phyloP scores from a whole-genome alignment of 2,329 filamentous ascomycete genomes.

The Aspergillus ochraceus region DNA sequence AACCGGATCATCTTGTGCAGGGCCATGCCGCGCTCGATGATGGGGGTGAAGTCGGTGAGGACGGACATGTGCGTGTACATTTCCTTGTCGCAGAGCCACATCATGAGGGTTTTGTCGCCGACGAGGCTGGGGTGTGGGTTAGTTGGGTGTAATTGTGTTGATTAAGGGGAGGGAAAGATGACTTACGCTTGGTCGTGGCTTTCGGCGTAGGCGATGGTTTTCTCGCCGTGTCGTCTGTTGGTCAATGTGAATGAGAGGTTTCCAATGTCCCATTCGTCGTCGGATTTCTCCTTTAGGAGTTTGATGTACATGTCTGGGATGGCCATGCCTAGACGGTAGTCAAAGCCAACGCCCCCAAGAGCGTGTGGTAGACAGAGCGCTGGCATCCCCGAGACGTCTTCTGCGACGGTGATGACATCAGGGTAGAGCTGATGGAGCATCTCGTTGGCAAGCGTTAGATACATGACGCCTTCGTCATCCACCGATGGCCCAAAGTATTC shows the following conservation, averaged over 20 bases:
- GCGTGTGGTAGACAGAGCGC: constrained; percentile 85
- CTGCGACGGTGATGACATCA: constrained; percentile 84
- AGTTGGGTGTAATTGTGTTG: constrained; percentile 1
- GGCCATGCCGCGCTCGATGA: constrained; percentile 86
- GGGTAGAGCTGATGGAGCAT: constrained; percentile 91
- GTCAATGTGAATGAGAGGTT: constrained; percentile 83
- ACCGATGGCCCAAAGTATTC: constrained; percentile 91
- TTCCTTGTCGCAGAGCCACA: constrained; percentile 96
- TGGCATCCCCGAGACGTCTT: constrained; percentile 98
- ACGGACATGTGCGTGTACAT: constrained; percentile 98
- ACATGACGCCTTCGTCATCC: constrained; percentile 90
- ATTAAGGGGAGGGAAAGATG: not conserved
- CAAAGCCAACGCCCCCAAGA: constrained; percentile 90
- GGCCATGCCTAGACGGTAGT: constrained; percentile 96
- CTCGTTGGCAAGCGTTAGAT: constrained; percentile 95
- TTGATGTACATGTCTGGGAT: constrained; percentile 99
- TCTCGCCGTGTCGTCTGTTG: constrained; percentile 91
- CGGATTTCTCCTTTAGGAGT: constrained; percentile 88
- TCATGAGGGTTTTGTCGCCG: constrained; percentile 94
- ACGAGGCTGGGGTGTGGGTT: constrained; percentile 64
- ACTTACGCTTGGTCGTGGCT: constrained; percentile 96
- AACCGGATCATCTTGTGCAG: constrained; percentile 98
- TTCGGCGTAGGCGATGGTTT: constrained; percentile 97
- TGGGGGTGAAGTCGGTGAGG: constrained; percentile 76
- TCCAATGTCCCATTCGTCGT: constrained; percentile 88